Percentiles rank a stretch among this genome's conserved stretches.
Conservation (phyloP, 208 protist genomes). For the Acanthamoeba divionensis region DNA sequence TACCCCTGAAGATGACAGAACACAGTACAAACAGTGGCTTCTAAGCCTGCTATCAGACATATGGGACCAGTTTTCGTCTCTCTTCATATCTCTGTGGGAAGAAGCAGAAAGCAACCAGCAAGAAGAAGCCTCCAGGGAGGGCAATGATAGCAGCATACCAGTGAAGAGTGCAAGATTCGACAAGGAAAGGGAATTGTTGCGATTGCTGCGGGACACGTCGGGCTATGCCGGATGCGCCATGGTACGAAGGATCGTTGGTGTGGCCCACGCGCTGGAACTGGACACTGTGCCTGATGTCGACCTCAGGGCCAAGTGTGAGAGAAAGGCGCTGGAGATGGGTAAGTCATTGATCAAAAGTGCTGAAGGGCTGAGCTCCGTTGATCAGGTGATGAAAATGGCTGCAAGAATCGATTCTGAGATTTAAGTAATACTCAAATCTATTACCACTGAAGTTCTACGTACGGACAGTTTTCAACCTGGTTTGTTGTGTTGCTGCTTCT, state of each 20-base stretch:
- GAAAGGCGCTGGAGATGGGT: neutral
- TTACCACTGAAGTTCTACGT: too few species aligned
- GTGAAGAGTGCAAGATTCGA: neutral
- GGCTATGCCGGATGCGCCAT: neutral
- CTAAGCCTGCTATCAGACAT: neutral
- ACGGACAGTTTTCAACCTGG: too few species aligned
- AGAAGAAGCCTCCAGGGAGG: neutral
- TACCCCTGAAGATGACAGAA: neutral
- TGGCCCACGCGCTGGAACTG: slow-evolving; percentile 34
- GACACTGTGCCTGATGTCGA: neutral
- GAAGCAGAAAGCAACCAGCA: neutral
- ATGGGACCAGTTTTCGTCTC: neutral
- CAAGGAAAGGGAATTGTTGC: neutral
- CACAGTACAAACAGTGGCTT: neutral
- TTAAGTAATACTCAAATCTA: too few species aligned
- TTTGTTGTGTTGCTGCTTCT: too few species aligned
- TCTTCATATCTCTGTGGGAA: neutral
- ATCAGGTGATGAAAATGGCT: too few species aligned
- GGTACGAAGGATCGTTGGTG: slow-evolving; percentile 23
- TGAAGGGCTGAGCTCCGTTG: too few species aligned
- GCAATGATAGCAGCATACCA: neutral
- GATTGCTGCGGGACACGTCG: neutral
- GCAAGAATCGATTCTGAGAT: too few species aligned
- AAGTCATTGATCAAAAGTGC: neutral
- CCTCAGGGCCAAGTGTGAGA: neutral